Percentiles rank a stretch among this genome's conserved stretches.
phyloP scores from a whole-genome alignment of 129 eudicot species.

The Dittrichia graveolens region DNA sequence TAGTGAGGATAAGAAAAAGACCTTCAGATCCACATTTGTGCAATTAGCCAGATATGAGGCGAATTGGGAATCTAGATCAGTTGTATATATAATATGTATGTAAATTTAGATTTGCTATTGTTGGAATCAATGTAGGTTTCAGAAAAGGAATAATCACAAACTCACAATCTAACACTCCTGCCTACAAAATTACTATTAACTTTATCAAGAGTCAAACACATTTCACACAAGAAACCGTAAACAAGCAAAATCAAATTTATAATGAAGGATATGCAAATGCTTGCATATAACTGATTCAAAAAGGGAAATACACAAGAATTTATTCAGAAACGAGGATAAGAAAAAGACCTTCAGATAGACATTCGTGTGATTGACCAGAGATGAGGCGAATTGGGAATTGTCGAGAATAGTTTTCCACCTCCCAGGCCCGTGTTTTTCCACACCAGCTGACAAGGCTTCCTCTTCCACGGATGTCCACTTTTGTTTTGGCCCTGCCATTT shows the following conservation, averaged over 20 bases:
- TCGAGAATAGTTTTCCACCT: conserved; percentile 40
- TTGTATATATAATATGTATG: neutral
- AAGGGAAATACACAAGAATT: neutral
- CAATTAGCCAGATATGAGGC: neutral
- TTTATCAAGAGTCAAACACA: neutral
- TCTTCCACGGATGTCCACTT: conserved; percentile 46
- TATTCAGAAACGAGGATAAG: neutral
- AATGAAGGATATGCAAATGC: neutral
- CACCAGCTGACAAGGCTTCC: conserved; percentile 37
- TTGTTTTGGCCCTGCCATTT: conserved; percentile 13
- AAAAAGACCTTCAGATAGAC: conserved; percentile 39
- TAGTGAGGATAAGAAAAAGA: conserved; percentile 14
- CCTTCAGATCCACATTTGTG: conserved; percentile 41
- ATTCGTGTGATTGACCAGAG: conserved; percentile 33
- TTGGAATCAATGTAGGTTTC: neutral
- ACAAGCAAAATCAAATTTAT: conserved; percentile 4
- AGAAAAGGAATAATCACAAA: conserved; percentile 9
- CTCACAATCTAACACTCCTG: neutral
- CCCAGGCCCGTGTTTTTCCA: conserved; percentile 37
- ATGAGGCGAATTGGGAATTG: conserved; percentile 32
- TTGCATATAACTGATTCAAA: neutral
- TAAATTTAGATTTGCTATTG: conserved; percentile 4
- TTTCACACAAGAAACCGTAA: neutral
- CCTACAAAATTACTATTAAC: conserved; percentile 9
- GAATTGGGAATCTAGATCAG: no score